Base-by-base conservation (phyloP, 768 basidiomycete species). In the Rubroboletus pulcherrimus region DNA sequence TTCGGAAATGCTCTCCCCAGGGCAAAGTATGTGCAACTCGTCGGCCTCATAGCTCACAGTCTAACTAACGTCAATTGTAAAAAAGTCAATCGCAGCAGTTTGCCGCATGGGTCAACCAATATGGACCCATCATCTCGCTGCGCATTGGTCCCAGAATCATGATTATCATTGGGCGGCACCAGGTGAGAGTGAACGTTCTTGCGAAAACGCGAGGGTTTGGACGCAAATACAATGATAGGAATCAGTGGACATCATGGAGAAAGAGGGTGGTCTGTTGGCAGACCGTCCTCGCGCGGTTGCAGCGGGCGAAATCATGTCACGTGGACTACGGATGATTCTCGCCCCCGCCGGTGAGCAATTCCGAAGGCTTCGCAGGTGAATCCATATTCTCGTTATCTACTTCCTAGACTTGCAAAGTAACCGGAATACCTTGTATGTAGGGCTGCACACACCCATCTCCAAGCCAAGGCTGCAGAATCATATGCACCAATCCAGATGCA, bases 171-270 rank as follows among this genome's bases (percentile, higher is more conserved):
- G 71, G 72, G 3, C 66, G 71, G 0, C 64, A 81, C 48, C 72
- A 82, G 64, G 72, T 71, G 12, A 58, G 58, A 40, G 8, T 15
- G 10, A 24, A 26, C 3, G 4, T 42, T 26, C 17, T n/a, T 41
- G 14, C 7, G 2, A n/a, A 4, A 33, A 15, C 7, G 6, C 30
- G 3, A 29, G 8, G 11, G 17, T 19, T n/a, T 26, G 2, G 42
- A 12, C 24, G 1, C 42, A 38, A 44, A 37, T 39, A 10, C n/a
- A 10, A 24, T 35, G 7, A 10, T 67, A 84, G 66, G 83, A 82
- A 37, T 83, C 84, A 0, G 75, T 84, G 0, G 83, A 86, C 21
- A 79, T 86, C 53, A 81, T 86, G 83, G 84, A 86, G 63, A 81
- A 81, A 49, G 81, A 85, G 59, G 84, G 84, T n/a, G 77, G 79